Evolutionary conservation across 345 rosid species (phyloP).

Genomic region (Litchi chinensis): DNA sequence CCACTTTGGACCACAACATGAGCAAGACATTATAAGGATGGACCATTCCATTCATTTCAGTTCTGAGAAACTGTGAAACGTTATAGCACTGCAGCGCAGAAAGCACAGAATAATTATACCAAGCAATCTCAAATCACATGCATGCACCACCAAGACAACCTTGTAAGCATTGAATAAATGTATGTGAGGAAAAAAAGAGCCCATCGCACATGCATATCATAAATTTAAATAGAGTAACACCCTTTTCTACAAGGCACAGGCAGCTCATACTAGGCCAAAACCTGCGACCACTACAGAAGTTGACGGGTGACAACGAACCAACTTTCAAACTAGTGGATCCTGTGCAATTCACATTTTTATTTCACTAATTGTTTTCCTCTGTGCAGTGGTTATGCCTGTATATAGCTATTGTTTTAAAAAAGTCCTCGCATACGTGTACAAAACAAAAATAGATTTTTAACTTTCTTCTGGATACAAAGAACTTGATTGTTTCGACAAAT

Average conservation of each 20-base stretch:
- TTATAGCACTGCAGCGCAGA: neutral
- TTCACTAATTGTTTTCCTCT: neutral
- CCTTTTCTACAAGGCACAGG: constrained; percentile 10
- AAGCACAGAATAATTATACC: neutral
- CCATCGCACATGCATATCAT: constrained; percentile 4
- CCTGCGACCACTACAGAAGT: neutral
- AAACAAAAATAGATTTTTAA: neutral
- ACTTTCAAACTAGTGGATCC: constrained; percentile 8
- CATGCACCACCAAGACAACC: constrained; percentile 1
- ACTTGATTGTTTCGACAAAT: constrained; percentile 32
- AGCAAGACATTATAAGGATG: constrained; percentile 1
- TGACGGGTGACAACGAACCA: constrained; percentile 19
- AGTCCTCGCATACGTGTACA: neutral
- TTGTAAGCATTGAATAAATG: neutral
- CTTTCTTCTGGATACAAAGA: constrained; percentile 7
- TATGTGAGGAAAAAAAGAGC: neutral
- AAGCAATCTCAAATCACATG: constrained; percentile 20
- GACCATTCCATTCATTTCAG: constrained; percentile 20
- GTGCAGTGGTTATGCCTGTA: neutral
- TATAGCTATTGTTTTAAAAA: neutral
- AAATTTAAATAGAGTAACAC: constrained; percentile 4
- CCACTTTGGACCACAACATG: constrained; percentile 21
- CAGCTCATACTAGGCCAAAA: constrained; percentile 2
- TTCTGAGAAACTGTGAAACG: neutral
- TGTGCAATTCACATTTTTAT: neutral